Conservation (phyloP, 345 rosid species). For the Gossypium bickii region DNA sequence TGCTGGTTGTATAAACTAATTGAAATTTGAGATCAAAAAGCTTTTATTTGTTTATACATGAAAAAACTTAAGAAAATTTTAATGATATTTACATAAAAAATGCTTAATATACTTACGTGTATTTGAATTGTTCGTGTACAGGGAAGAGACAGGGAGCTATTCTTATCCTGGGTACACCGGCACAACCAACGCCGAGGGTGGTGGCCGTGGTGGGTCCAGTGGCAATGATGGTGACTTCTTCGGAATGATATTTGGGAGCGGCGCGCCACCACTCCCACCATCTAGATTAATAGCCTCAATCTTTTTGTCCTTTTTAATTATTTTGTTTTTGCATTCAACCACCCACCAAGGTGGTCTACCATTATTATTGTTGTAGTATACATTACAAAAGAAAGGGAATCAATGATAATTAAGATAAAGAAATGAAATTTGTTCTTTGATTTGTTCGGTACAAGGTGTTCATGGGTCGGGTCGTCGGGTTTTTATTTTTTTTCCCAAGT, state of each 20-base stretch:
- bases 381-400: constrained; percentile 5
- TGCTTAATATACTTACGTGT: too few species aligned
- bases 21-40: too few species aligned
- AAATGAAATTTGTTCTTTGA: background rate
- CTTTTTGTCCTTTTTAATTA: constrained; percentile 38
- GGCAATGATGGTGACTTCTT: constrained; percentile 34
- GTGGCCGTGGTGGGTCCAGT: constrained; percentile 23
- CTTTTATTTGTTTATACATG: too few species aligned
- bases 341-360: constrained; percentile 26
- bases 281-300: constrained; percentile 21
- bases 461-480: too few species aligned
- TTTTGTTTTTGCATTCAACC: constrained; percentile 34
- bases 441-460: background rate
- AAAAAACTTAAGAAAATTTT: too few species aligned
- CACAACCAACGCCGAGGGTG: constrained; percentile 27
- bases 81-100: too few species aligned
- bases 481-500: too few species aligned
- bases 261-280: constrained; percentile 28
- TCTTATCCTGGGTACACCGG: constrained; percentile 46
- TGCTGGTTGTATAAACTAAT: too few species aligned
- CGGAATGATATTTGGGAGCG: constrained; percentile 69
- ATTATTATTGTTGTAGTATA: constrained; percentile 31
- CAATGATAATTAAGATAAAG: background rate
- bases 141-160: constrained; percentile 45
- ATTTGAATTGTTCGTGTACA: constrained; percentile 15